Percentiles rank a stretch among this genome's conserved stretches.
Conservation (phyloP, 305 asterid genomes). For the Striga hermonthica region DNA sequence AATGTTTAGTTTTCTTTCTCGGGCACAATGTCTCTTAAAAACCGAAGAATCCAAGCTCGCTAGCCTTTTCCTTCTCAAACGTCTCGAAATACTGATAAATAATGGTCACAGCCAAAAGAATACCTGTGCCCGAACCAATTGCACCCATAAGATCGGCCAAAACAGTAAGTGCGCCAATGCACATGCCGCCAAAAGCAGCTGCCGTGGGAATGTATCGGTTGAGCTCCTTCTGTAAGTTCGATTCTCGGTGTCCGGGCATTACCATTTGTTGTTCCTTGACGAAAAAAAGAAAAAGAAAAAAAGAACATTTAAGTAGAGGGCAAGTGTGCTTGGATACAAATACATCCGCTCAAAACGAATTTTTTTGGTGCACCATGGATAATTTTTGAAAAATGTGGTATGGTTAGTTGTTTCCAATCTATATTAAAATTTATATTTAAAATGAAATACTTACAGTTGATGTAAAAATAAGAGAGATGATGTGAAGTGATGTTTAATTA, state of each 20-base stretch:
- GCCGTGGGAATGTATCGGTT: conserved; percentile 78
- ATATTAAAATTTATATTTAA: too few relatives aligned
- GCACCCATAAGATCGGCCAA: conserved; percentile 79
- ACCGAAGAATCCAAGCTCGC: conserved; percentile 73
- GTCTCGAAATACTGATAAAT: conserved; percentile 74
- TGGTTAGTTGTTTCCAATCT: too few relatives aligned
- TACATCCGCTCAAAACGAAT: too few relatives aligned
- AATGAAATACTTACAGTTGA: too few relatives aligned
- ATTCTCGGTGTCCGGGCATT: conserved; percentile 73
- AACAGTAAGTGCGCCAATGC: conserved; percentile 68
- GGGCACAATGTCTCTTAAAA: conserved; percentile 31
- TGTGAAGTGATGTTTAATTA: too few relatives aligned
- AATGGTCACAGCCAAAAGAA: conserved; percentile 67
- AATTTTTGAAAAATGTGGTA: too few relatives aligned
- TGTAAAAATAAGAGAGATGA: too few relatives aligned
- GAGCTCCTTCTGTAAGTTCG: conserved; percentile 66
- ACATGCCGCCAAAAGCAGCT: conserved; percentile 72
- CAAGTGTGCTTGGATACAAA: too few relatives aligned
- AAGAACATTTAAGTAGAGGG: too few relatives aligned
- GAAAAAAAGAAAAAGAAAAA: background rate
- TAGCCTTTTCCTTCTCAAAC: conserved; percentile 70
- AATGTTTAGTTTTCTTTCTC: background rate
- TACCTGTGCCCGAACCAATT: conserved; percentile 75
- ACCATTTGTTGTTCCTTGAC: conserved; percentile 80
- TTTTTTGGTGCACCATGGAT: too few relatives aligned